Percentiles rank a stretch among this genome's conserved stretches.
Conservation (phyloP, 202 grass and related monocot genomes). For the Panicum virgatum region DNA sequence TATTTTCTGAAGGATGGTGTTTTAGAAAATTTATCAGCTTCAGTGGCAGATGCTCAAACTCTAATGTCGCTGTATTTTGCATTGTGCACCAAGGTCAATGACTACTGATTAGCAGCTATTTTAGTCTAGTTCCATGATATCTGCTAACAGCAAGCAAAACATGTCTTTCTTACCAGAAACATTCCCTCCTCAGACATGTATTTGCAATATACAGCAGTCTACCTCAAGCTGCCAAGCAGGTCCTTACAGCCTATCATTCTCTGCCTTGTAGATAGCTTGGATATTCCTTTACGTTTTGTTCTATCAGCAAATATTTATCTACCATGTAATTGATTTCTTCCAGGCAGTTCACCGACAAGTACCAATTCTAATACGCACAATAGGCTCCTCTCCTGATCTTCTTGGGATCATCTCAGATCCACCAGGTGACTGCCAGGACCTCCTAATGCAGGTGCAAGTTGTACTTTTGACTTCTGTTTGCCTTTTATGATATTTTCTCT, state of each 20-base stretch:
- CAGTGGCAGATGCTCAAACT: slow-evolving; percentile 58
- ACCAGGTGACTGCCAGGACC: slow-evolving; percentile 61
- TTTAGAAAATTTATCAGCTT: slow-evolving; percentile 50
- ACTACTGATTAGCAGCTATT: slow-evolving; percentile 38
- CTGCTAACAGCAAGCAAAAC: slow-evolving; percentile 37
- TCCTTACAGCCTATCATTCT: slow-evolving; percentile 36
- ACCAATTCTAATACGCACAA: slow-evolving; percentile 84
- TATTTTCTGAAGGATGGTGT: slow-evolving; percentile 67
- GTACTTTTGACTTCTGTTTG: slow-evolving; percentile 1
- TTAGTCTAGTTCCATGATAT: slow-evolving; percentile 36
- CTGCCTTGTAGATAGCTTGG: slow-evolving; percentile 7
- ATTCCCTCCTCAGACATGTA: slow-evolving; percentile 84
- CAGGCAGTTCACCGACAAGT: slow-evolving; percentile 86
- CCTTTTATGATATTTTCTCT: background rate
- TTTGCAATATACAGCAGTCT: slow-evolving; percentile 80
- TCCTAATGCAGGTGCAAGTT: slow-evolving; percentile 76
- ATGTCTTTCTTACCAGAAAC: slow-evolving; percentile 67
- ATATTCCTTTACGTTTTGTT: slow-evolving; percentile 18
- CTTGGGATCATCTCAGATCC: slow-evolving; percentile 86
- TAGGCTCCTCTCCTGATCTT: slow-evolving; percentile 72
- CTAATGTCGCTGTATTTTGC: slow-evolving; percentile 96
- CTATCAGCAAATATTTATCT: slow-evolving; percentile 9
- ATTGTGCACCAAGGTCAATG: slow-evolving; percentile 87
- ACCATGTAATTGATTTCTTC: slow-evolving; percentile 41
- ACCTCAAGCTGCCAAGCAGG: slow-evolving; percentile 85